phyloP scores from a whole-genome alignment of 805 yeast genomes.

The Saturnispora dispora region DNA sequence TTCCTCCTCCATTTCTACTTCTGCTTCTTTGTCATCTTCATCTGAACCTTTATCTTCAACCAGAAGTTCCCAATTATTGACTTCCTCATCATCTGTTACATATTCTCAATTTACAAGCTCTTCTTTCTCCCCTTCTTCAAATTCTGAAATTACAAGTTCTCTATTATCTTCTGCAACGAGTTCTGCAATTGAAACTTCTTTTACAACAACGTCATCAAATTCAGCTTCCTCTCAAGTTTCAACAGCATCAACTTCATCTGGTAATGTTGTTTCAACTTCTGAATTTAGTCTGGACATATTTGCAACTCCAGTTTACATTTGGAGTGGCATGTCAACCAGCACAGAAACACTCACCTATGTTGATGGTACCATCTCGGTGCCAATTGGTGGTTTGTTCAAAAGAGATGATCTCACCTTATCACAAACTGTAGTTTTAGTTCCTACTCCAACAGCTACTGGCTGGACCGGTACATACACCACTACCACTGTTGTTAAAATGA shows the following conservation, averaged over 20 bases:
- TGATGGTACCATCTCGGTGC: neutral
- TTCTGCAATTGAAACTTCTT: neutral
- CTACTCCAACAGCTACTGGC: conserved; percentile 1
- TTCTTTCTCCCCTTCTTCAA: neutral
- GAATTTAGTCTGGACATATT: neutral
- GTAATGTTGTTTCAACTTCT: neutral
- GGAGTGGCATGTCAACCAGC: neutral
- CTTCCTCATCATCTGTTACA: neutral
- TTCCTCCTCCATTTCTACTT: neutral
- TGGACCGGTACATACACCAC: neutral
- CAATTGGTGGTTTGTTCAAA: conserved; percentile 3
- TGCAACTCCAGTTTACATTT: neutral
- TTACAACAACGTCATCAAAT: neutral
- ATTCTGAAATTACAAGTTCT: neutral
- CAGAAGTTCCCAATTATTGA: neutral
- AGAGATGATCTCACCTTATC: conserved; percentile 5
- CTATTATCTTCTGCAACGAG: neutral
- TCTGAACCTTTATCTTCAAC: neutral
- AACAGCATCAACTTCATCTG: neutral
- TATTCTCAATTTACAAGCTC: neutral
- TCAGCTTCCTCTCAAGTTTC: neutral
- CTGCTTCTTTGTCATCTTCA: neutral
- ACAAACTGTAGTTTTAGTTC: conserved; percentile 2
- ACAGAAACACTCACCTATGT: neutral
- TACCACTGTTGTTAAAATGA: conserved; percentile 1